Evolutionary conservation across 2,329 filamentous ascomycete species (phyloP).

Genomic region (Diplodia mutila): DNA sequence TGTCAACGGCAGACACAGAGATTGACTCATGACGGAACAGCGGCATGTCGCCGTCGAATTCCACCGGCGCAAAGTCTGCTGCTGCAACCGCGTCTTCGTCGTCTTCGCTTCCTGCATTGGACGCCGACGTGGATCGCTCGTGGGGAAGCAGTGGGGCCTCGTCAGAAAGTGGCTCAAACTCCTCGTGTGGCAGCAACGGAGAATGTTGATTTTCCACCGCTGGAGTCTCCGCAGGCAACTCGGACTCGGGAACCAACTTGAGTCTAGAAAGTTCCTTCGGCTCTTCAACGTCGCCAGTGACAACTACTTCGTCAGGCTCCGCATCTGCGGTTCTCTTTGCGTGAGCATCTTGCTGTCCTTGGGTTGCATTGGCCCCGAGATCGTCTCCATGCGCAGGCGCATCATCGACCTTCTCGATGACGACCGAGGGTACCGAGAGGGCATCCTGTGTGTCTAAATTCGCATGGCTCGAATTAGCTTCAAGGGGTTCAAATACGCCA

Average conservation of each 20-base stretch:
- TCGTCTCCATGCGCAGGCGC: slow-evolving; percentile 42
- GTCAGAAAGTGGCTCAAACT: slow-evolving; percentile 22
- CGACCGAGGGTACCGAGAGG: slow-evolving; percentile 33
- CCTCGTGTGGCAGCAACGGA: slow-evolving; percentile 42
- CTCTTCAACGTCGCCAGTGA: slow-evolving; percentile 25
- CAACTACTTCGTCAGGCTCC: slow-evolving; percentile 38
- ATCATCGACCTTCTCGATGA: slow-evolving; percentile 43
- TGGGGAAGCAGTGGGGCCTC: slow-evolving; percentile 32
- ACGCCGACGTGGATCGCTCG: slow-evolving; percentile 26
- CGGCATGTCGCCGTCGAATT: slow-evolving; percentile 32
- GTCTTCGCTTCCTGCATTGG: slow-evolving; percentile 26
- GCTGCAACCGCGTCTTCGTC: slow-evolving; percentile 33
- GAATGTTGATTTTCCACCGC: slow-evolving; percentile 33
- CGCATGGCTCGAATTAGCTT: slow-evolving; percentile 5
- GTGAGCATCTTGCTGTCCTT: slow-evolving; percentile 40
- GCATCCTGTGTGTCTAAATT: not conserved
- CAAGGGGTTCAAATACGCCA: slow-evolving; percentile 17
- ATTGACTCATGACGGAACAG: slow-evolving; percentile 45
- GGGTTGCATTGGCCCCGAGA: slow-evolving; percentile 39
- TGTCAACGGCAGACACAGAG: slow-evolving; percentile 8
- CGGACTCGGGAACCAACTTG: not conserved
- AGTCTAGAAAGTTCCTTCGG: not conserved
- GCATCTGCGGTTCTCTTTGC: slow-evolving; percentile 39
- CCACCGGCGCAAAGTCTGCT: slow-evolving; percentile 14
- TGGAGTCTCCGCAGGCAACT: slow-evolving; percentile 18